Evolutionary conservation across 306 rosid species (phyloP).

Genomic region (Spatholobus suberectus): DNA sequence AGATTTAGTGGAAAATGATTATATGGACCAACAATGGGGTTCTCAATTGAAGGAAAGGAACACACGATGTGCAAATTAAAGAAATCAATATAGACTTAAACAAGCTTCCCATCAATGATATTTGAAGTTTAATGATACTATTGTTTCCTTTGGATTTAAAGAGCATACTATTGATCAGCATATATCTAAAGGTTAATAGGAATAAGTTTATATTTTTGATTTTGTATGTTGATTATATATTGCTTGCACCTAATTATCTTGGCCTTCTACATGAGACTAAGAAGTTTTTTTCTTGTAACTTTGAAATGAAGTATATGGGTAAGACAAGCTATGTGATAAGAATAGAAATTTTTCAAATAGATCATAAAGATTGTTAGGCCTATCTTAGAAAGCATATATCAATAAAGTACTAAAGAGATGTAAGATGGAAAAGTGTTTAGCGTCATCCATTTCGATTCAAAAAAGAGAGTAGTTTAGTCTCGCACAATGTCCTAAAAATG

Average conservation of each 20-base stretch:
- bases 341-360: no score
- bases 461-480: neutral
- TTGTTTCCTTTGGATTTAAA: neutral
- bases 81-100: neutral
- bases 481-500: neutral
- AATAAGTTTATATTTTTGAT: no score
- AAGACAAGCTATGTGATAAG: no score
- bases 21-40: neutral
- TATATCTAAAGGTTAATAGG: neutral
- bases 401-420: neutral
- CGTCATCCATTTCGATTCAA: neutral
- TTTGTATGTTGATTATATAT: no score
- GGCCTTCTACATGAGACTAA: no score
- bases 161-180: neutral
- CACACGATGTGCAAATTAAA: neutral
- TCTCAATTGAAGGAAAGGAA: neutral
- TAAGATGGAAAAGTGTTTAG: no score
- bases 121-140: no score
- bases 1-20: neutral
- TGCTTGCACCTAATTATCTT: no score
- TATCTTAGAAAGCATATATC: no score
- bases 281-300: no score
- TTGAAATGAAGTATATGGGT: no score
- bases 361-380: no score
- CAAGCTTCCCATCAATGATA: neutral